Evolutionary conservation across 805 yeast genomes (phyloP), one percentile per base, ranked within the genome.

Genomic region (Wickerhamiella lipophila): DNA sequence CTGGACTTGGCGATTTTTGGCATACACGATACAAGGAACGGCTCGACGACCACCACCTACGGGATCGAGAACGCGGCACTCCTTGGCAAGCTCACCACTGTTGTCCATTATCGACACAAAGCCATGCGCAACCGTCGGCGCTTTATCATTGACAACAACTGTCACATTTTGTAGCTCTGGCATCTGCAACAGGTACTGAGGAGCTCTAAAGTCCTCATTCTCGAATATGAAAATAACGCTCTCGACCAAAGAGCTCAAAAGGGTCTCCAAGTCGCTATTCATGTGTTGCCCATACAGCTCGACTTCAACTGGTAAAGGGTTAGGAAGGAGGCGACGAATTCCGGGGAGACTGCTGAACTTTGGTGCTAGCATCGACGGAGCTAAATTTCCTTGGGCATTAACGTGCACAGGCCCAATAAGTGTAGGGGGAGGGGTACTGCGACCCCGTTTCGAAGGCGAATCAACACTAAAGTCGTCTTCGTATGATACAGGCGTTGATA

Each of bases 21-120:
- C 55, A 39, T 55, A 52, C 12, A 63, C 64, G 8, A 64, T 51
- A 34, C 62, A 54, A n/a, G 57, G 58, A n/a, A 58, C 35, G 9
- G 61, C 55, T 27, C 34, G 45, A 2, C 53, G 25, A 2, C 64
- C 61, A 9, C 67, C 65, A 2, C 67, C 68, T n/a, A 62, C 48
- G 3, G 64, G 65, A 32, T 59, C 60, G 27, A 58, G 34, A 16
- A 58, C 65, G 2, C 61, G 52, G 45, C 64, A 61, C 43, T 56
- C 56, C 16, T 47, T 44, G 7, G 63, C 66, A 4, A 64, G 57
- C 8, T 52, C 51, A 3, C 58, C 59, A 0, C 35, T 18, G 9
- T 53, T 54, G 50, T 63, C 67, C 42, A 53, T 53, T 1, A 62
- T 42, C 15, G 39, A 50, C 5, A 57, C 52, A 18, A 58, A 27